Conservation (phyloP, 2,329 filamentous ascomycete genomes). For the Juglanconis sp. region DNA sequence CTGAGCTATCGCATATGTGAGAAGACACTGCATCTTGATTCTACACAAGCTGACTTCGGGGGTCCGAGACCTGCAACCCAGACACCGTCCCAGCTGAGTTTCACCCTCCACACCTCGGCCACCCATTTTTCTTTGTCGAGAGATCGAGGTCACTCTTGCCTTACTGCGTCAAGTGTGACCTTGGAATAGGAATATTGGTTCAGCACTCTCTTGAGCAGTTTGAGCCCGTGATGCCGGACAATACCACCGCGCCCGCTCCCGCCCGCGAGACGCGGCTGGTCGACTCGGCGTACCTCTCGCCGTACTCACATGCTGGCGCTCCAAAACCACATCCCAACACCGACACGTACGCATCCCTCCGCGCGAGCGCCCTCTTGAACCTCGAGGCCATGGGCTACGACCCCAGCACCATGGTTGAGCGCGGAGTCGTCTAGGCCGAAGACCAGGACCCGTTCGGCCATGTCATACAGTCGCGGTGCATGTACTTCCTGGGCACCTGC, state of each 20-base stretch:
- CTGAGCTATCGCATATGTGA: neutral
- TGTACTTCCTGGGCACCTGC: constrained; percentile 22
- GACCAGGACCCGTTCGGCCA: constrained; percentile 26
- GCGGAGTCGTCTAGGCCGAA: constrained; percentile 25
- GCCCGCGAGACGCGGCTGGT: constrained; percentile 11
- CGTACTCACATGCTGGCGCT: constrained; percentile 18
- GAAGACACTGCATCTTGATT: neutral
- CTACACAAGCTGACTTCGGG: neutral
- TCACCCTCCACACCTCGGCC: neutral
- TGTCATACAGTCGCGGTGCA: constrained; percentile 25
- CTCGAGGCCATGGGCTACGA: constrained; percentile 21
- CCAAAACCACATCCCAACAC: constrained; percentile 20
- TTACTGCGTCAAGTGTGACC: neutral
- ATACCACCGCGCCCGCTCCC: neutral
- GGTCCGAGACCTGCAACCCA: too few species aligned
- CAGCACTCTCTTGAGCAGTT: neutral
- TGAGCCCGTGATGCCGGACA: neutral
- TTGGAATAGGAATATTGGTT: neutral
- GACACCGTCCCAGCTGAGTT: neutral
- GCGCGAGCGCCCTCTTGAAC: constrained; percentile 17
- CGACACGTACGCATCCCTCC: constrained; percentile 19
- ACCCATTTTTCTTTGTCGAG: neutral
- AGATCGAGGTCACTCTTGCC: neutral
- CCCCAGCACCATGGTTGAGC: constrained; percentile 16
- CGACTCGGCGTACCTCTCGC: constrained; percentile 20